Conservation (phyloP, 2,329 filamentous ascomycete genomes). For the Tympanopsis confertula region DNA sequence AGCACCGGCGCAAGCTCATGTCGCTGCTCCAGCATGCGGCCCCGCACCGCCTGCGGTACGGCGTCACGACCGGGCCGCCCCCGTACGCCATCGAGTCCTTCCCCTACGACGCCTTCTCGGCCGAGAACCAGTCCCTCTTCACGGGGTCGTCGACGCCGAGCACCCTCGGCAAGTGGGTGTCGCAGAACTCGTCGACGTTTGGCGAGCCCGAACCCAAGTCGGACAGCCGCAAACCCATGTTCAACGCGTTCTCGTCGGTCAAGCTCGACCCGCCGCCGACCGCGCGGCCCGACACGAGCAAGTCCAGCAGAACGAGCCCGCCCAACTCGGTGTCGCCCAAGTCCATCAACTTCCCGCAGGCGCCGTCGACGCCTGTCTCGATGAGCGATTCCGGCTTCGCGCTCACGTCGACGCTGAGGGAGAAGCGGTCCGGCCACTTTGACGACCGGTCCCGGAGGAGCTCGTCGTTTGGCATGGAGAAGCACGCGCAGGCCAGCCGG, state of each 20-base stretch:
- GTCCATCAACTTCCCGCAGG: constrained; percentile 64
- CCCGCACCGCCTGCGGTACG: constrained; percentile 76
- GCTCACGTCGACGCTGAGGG: constrained; percentile 71
- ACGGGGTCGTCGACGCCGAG: constrained; percentile 57
- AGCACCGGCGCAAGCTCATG: constrained; percentile 79
- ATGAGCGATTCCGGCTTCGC: constrained; percentile 90
- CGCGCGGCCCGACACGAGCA: constrained; percentile 70
- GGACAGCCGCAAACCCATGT: constrained; percentile 52
- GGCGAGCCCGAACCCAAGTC: constrained; percentile 50
- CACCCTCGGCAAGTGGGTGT: constrained; percentile 73
- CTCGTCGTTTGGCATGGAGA: constrained; percentile 80
- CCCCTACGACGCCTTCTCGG: constrained; percentile 79
- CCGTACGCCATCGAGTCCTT: constrained; percentile 88
- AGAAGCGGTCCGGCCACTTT: constrained; percentile 91
- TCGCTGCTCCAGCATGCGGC: constrained; percentile 82
- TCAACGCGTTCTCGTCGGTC: constrained; percentile 74
- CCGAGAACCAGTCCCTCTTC: constrained; percentile 74
- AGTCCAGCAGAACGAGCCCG: constrained; percentile 48
- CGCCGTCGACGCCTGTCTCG: constrained; percentile 70
- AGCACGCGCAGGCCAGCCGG: constrained; percentile 53
- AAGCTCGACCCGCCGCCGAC: constrained; percentile 53
- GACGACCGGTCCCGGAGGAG: constrained; percentile 72
- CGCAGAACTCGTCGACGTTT: constrained; percentile 81
- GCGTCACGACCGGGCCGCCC: constrained; percentile 77
- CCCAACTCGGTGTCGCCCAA: constrained; percentile 62